A percentile compares a stretch with the other conserved stretches of the same genome.
Conservation (phyloP, 306 rosid genomes). For the Oemleria cerasiformis region DNA sequence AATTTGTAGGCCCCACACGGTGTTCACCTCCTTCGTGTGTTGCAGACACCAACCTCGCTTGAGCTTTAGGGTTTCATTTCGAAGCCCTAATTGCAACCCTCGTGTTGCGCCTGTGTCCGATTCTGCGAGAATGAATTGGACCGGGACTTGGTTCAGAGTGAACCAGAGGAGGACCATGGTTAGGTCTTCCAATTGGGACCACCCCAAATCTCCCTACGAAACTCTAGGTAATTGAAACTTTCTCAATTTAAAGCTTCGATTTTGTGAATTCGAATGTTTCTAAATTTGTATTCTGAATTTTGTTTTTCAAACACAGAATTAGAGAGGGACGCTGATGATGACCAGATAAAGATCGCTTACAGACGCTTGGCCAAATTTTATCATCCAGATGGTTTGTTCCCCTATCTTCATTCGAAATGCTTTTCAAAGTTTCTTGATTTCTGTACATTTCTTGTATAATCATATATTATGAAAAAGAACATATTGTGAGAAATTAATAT, state of each 20-base stretch:
- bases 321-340: constrained; percentile 78
- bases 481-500: neutral
- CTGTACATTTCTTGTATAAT: neutral
- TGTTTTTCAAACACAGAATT: constrained; percentile 50
- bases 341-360: constrained; percentile 80
- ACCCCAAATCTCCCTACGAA: constrained; percentile 78
- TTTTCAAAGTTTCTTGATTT: neutral
- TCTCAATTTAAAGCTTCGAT: neutral
- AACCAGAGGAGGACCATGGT: constrained; percentile 66
- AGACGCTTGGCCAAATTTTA: constrained; percentile 91
- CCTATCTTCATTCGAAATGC: constrained; percentile 11
- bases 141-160: constrained; percentile 46
- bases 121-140: constrained; percentile 30
- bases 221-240: constrained; percentile 65
- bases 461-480: neutral
- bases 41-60: constrained; percentile 55
- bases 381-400: constrained; percentile 91
- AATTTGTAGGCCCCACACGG: constrained; percentile 52
- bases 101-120: constrained; percentile 31
- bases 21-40: constrained; percentile 51
- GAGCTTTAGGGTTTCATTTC: constrained; percentile 44
- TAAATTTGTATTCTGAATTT: constrained; percentile 3
- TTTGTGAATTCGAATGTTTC: neutral
- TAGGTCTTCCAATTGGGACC: constrained; percentile 66
- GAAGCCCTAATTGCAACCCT: constrained; percentile 49